Evolutionary conservation across 805 yeast genomes (phyloP).

Genomic region (Pichia membranifaciens): DNA sequence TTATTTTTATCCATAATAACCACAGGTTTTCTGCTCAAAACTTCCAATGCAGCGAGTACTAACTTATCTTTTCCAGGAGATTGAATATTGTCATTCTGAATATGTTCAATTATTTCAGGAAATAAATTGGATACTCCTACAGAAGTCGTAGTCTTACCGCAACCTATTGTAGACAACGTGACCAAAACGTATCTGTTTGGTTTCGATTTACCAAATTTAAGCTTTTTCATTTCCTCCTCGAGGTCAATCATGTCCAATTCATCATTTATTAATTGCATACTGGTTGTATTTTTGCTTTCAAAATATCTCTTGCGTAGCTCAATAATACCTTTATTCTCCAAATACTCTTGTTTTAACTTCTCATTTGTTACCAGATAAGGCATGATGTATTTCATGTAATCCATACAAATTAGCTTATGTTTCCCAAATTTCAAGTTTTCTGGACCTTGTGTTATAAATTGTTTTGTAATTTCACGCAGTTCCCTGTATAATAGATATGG

Average conservation of each 20-base stretch:
- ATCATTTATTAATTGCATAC: constrained; percentile 49
- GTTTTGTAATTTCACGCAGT: constrained; percentile 80
- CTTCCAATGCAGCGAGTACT: constrained; percentile 40
- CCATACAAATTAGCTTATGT: constrained; percentile 56
- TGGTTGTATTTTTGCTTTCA: constrained; percentile 45
- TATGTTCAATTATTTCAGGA: constrained; percentile 56
- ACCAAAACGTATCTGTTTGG: constrained; percentile 56
- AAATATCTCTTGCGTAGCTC: constrained; percentile 64
- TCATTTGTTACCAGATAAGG: constrained; percentile 49
- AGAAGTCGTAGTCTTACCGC: constrained; percentile 88
- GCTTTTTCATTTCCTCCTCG: constrained; percentile 23
- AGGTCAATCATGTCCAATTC: constrained; percentile 32
- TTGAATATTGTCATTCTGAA: constrained; percentile 75
- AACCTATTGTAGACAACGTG: constrained; percentile 87
- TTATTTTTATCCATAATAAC: constrained; percentile 83
- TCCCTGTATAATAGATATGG: constrained; percentile 89
- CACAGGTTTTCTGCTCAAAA: constrained; percentile 37
- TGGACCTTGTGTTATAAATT: constrained; percentile 36
- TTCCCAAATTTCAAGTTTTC: constrained; percentile 36
- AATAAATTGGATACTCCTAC: constrained; percentile 50
- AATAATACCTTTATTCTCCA: constrained; percentile 65
- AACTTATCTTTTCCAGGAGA: constrained; percentile 44
- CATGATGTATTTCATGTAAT: constrained; percentile 63
- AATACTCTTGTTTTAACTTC: constrained; percentile 38
- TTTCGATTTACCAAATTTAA: constrained; percentile 29